Evolutionary conservation across 305 asterid genomes (phyloP).

Genomic region (Euphrasia arctica): DNA sequence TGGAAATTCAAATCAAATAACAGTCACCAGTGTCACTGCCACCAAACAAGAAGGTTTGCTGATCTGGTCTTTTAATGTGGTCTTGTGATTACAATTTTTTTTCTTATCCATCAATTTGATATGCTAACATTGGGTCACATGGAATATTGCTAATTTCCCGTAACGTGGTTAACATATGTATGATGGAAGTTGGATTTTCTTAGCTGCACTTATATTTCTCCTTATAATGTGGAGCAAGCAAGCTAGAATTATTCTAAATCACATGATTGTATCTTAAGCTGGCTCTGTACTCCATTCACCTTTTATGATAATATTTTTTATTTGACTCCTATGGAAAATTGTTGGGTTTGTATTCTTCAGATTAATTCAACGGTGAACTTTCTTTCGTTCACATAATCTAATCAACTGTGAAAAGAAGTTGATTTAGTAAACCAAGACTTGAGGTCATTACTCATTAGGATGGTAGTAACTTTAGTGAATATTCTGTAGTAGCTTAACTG

Average conservation of each 20-base stretch:
- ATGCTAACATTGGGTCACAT: slow-evolving; percentile 13
- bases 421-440: slow-evolving; percentile 11
- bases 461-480: slow-evolving; percentile 3
- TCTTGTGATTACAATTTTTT: slow-evolving; percentile 10
- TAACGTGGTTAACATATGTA: slow-evolving; percentile 16
- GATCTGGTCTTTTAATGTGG: slow-evolving; percentile 42
- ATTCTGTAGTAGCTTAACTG: too few species aligned
- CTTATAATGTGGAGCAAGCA: neutral
- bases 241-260: slow-evolving; percentile 5
- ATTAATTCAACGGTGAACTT: neutral
- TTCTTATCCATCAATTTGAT: slow-evolving; percentile 13
- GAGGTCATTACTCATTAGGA: neutral
- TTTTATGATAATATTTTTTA: neutral
- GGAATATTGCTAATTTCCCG: slow-evolving; percentile 16
- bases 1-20: slow-evolving; percentile 43
- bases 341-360: slow-evolving; percentile 1
- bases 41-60: slow-evolving; percentile 53
- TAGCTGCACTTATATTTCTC: slow-evolving; percentile 3
- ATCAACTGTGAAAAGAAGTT: slow-evolving; percentile 9
- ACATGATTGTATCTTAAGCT: neutral
- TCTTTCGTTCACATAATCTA: neutral
- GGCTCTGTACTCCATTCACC: neutral
- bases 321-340: slow-evolving; percentile 6
- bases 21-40: slow-evolving; percentile 49
- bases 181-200: slow-evolving; percentile 17